A percentile compares a stretch with the other conserved stretches of the same genome.
Conservation (phyloP, 2,329 filamentous ascomycete genomes). For the Fusarium chaquense region DNA sequence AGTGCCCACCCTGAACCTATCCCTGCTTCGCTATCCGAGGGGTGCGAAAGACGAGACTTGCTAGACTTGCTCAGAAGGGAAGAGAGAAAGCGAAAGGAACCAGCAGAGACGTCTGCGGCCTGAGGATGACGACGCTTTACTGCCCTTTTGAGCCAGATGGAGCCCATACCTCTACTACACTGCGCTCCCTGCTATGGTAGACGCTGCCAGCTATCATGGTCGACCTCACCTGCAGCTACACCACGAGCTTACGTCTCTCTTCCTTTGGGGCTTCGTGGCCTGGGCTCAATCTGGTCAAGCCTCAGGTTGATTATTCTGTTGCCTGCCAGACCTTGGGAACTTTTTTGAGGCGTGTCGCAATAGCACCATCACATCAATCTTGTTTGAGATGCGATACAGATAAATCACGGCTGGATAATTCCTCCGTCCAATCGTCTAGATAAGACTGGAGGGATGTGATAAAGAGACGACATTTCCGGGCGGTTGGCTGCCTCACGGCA, state of each 20-base stretch:
- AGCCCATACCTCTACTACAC: conserved; percentile 24
- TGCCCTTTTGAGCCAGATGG: conserved; percentile 45
- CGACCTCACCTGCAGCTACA: conserved; percentile 32
- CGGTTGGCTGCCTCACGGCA: conserved; percentile 26
- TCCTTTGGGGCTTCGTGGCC: conserved; percentile 42
- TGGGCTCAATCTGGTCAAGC: conserved; percentile 45
- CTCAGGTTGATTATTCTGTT: conserved; percentile 40
- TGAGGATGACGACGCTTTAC: conserved; percentile 51
- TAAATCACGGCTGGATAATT: conserved; percentile 28
- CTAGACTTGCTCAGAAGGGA: neutral
- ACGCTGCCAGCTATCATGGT: conserved; percentile 25
- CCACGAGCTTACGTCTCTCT: conserved; percentile 43
- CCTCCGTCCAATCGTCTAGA: conserved; percentile 26
- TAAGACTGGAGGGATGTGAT: conserved; percentile 12
- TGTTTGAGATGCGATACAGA: conserved; percentile 35
- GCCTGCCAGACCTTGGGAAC: conserved; percentile 10
- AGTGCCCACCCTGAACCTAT: conserved; percentile 2
- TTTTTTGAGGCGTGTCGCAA: conserved; percentile 5
- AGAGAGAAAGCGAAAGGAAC: conserved; percentile 28
- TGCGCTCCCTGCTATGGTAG: conserved; percentile 31
- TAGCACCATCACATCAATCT: conserved; percentile 19
- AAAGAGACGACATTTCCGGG: conserved; percentile 7
- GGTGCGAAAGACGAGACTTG: conserved; percentile 20
- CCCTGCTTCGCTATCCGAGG: conserved; percentile 26
- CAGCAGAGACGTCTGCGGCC: conserved; percentile 41